A percentile compares a stretch with the other conserved stretches of the same genome.
These are phyloP conservation scores for Ceratocystis alfenasii DNA, from an alignment of 2,329 filamentous ascomycete genomes.

Conservation along the genomic window DNA sequence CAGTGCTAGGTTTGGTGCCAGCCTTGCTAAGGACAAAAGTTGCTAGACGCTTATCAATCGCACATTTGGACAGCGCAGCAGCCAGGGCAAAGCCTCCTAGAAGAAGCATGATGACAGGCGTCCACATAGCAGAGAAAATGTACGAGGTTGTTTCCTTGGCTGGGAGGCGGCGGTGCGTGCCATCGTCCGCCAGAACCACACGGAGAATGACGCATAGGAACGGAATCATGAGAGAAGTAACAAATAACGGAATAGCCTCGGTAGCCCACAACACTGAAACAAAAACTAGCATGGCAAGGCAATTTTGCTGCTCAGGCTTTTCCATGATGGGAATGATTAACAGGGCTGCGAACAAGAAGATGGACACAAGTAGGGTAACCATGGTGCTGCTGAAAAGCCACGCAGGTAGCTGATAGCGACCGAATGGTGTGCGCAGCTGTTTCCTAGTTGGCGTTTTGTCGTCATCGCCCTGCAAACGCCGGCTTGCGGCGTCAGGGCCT, in stretches of 20 bases:
- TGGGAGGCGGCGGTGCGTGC: slow-evolving; percentile 56
- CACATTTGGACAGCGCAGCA: slow-evolving; percentile 89
- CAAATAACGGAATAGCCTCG: slow-evolving; percentile 94
- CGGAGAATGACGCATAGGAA: slow-evolving; percentile 81
- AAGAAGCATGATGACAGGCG: slow-evolving; percentile 94
- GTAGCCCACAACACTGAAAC: slow-evolving; percentile 94
- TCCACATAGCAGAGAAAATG: slow-evolving; percentile 96
- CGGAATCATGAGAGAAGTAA: slow-evolving; percentile 85
- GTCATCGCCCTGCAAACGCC: slow-evolving; percentile 76
- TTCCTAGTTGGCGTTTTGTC: slow-evolving; percentile 49
- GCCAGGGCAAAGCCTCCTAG: slow-evolving; percentile 93
- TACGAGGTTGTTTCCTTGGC: slow-evolving; percentile 70
- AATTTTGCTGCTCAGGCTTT: slow-evolving; percentile 85
- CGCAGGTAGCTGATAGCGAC: slow-evolving; percentile 58
- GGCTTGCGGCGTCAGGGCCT: slow-evolving; percentile 55
- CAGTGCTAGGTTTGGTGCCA: slow-evolving; percentile 76
- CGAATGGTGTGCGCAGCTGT: slow-evolving; percentile 67
- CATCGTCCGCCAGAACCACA: slow-evolving; percentile 66
- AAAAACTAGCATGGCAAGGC: slow-evolving; percentile 82
- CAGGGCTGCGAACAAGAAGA: slow-evolving; percentile 62
- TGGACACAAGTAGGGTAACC: slow-evolving; percentile 57
- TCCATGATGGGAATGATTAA: slow-evolving; percentile 72
- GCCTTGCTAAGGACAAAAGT: slow-evolving; percentile 95
- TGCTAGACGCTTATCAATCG: slow-evolving; percentile 93
- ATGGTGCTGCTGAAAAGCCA: slow-evolving; percentile 81